Conservation (phyloP, 805 yeast genomes). For the Wickerhamiella siamensis region DNA sequence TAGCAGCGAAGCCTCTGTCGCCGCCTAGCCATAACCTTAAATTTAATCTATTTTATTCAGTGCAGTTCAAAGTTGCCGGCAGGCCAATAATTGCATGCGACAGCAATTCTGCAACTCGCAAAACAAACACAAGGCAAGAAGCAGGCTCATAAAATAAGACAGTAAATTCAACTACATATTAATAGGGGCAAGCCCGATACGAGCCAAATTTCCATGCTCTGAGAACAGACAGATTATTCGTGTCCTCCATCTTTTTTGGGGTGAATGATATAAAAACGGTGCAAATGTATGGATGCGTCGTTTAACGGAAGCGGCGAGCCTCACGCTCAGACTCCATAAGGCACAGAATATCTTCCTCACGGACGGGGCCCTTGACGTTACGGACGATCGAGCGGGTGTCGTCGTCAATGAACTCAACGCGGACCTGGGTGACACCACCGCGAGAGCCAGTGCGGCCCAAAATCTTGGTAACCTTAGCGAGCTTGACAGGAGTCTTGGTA, state of each 20-base stretch:
- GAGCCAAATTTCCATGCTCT: slow-evolving; percentile 4
- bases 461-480: slow-evolving; percentile 98
- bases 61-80: background rate
- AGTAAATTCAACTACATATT: background rate
- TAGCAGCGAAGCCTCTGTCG: background rate
- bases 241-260: background rate
- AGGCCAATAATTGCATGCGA: too few relatives aligned
- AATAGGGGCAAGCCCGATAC: background rate
- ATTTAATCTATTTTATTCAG: background rate
- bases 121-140: background rate
- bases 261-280: background rate
- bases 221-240: slow-evolving; percentile 5
- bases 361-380: slow-evolving; percentile 96
- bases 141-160: background rate
- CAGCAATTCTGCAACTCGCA: too few relatives aligned
- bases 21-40: background rate
- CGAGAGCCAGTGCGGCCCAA: slow-evolving; percentile 99
- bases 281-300: slow-evolving; percentile 1
- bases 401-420: slow-evolving; percentile 93
- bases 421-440: slow-evolving; percentile 99
- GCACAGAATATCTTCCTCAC: slow-evolving; percentile 96
- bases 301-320: slow-evolving; percentile 47
- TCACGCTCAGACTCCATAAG: slow-evolving; percentile 99
- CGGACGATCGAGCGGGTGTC: slow-evolving; percentile 91
- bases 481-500: slow-evolving; percentile 68